Conservation (phyloP, 2,329 filamentous ascomycete genomes). For the Colletotrichum sp. region DNA sequence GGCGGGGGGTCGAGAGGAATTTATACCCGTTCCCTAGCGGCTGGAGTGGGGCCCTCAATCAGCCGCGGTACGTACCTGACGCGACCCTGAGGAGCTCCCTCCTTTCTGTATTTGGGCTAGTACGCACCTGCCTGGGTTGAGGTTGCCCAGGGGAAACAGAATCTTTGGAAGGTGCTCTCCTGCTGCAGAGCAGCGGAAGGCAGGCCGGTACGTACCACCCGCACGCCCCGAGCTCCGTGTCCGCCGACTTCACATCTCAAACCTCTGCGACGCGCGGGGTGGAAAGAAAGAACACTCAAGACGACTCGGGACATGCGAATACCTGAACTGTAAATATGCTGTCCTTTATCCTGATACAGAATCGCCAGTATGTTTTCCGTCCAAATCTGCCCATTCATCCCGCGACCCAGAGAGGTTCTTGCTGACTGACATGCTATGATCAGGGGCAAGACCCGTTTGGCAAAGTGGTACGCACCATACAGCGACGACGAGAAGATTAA, state of each 20-base stretch:
- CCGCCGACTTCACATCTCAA: constrained; percentile 12
- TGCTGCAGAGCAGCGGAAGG: not conserved
- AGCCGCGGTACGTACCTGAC: not conserved
- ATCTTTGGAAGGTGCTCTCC: not conserved
- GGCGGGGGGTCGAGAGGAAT: not conserved
- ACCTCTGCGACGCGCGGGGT: constrained; percentile 6
- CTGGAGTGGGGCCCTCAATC: not conserved
- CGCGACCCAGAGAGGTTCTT: not conserved
- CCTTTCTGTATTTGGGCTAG: not conserved
- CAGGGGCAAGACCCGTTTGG: constrained; percentile 96
- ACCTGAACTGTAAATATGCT: constrained; percentile 50
- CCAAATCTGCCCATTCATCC: not conserved
- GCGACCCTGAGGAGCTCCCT: not conserved
- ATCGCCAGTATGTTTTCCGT: constrained; percentile 67
- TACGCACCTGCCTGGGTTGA: not conserved
- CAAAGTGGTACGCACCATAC: constrained; percentile 99
- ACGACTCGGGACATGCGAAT: not conserved
- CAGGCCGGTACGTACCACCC: constrained; percentile 4
- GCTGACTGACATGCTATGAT: not conserved
- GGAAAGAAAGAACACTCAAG: not conserved
- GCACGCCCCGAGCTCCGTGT: constrained; percentile 12
- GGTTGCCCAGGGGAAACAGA: not conserved
- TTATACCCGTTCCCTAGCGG: constrained; percentile 3
- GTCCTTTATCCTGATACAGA: constrained; percentile 85
- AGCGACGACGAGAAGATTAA: constrained; percentile 99